Conservation (phyloP, 2,329 filamentous ascomycete genomes). For the Elsinoe arachidis region DNA sequence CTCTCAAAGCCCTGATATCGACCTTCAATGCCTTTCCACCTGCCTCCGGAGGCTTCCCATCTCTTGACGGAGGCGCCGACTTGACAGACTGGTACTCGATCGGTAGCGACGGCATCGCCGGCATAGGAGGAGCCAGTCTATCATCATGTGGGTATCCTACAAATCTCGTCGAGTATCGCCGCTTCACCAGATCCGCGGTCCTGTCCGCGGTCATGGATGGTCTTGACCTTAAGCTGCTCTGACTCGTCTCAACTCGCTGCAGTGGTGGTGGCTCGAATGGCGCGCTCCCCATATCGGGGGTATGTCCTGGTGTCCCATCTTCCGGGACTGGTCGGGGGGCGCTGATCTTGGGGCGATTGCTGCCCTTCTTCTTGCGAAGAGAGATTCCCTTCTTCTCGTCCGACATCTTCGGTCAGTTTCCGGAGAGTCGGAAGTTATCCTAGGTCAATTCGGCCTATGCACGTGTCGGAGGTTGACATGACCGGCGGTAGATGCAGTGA, state of each 20-base stretch:
- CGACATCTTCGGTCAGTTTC: slow-evolving; percentile 30
- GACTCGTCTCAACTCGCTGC: slow-evolving; percentile 7
- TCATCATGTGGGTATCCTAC: slow-evolving; percentile 57
- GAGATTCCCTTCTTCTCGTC: slow-evolving; percentile 50
- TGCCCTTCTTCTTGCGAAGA: slow-evolving; percentile 52
- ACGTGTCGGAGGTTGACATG: not conserved
- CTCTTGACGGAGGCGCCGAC: slow-evolving; percentile 36
- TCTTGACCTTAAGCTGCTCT: slow-evolving; percentile 27
- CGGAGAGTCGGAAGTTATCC: not conserved
- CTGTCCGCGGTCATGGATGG: slow-evolving; percentile 33
- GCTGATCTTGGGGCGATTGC: slow-evolving; percentile 50
- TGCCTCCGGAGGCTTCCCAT: slow-evolving; percentile 35
- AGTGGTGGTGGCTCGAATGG: slow-evolving; percentile 28
- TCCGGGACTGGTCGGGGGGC: slow-evolving; percentile 46
- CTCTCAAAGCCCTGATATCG: slow-evolving; percentile 68
- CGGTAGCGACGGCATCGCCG: slow-evolving; percentile 49
- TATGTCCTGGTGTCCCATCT: slow-evolving; percentile 16
- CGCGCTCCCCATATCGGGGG: slow-evolving; percentile 16
- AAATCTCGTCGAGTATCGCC: slow-evolving; percentile 88
- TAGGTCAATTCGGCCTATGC: not conserved
- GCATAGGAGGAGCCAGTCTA: slow-evolving; percentile 48
- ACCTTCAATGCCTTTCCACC: slow-evolving; percentile 54
- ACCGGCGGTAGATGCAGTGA: not conserved
- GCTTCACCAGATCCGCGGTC: slow-evolving; percentile 79
- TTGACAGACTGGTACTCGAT: slow-evolving; percentile 43